Evolutionary conservation across 192 early-diverging fungal genomes (phyloP), one percentile per base, ranked within the genome.

Genomic region (Podila epigama): DNA sequence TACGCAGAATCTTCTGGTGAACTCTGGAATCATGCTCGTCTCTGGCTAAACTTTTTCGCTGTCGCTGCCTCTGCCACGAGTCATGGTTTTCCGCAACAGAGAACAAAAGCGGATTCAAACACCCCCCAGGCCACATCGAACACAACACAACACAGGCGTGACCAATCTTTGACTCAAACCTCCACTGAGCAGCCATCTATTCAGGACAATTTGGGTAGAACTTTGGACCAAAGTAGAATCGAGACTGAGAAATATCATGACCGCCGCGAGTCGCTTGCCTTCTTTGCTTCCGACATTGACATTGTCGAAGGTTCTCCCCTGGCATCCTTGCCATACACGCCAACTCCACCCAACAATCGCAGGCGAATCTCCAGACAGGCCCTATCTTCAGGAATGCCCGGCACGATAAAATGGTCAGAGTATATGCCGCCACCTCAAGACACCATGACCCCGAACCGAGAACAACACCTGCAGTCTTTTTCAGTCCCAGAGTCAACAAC

Each of bases 1-100:
- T 86, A 72, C 52, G 75, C 80, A 48, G 77, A 83, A 53, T 67
- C 83, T 28, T 82, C 77, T 3, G 51, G 68, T 22, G 75, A 75
- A 16, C 70, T 86, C 40, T 82, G 81, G 70, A 66, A 88, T 25
- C 71, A 77, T 48, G 79, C 80, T 41, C 79, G 81, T 51, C 79
- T 81, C 32, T 81, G 67, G 62, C 51, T 59, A 5, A 41, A 54
- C 27, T 77, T 77, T 37, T 77, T 77, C 28, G 73, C 73, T 2
- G 61, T 66, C 0, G 39, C 41, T 5, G 9, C 61, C 5, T 34
- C 73, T 2, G 6, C 56, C 2, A 6, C 37, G 2, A 51, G 0
- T 37, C 62, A n/a, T 28, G 36, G 25, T 18, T 48, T 48, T 18
- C 44, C 16, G 25, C n/a, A n/a, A n/a, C n/a, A n/a, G n/a, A n/a